Evolutionary conservation across 805 yeast genomes (phyloP), one percentile per base, ranked within the genome.

Genomic region (Tetrapisispora fleetii): DNA sequence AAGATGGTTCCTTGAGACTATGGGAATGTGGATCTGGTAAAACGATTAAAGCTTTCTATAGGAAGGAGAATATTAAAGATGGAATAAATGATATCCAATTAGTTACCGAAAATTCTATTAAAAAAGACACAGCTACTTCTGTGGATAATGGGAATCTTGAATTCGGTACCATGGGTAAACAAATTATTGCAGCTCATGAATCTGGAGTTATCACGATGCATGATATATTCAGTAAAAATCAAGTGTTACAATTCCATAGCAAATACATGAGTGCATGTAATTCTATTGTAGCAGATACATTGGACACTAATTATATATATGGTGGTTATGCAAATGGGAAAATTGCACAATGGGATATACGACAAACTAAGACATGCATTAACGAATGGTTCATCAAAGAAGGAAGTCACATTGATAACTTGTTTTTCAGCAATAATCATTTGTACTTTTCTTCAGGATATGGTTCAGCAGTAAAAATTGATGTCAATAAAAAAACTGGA

Each of bases 11-110:
- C 0, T 68, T 82, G 1, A 70, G 67, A 40, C 58, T 86, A 36
- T 85, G 89, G 90, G 91, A 84, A 55, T 77, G 87, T 60, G 81
- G 85, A 0, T 57, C 74, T 1, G 87, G 82, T 1, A 47, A 57
- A 18, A 56, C 64, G 9, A 58, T 83, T 4, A 65, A 72, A 55
- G 63, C 68, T 36, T 70, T 78, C 46, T 52, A 56, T 8, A 67
- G 77, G 37, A 59, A 56, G 10, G 67, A 63, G 35, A 63, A 67
- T 18, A 41, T 63, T 2, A 48, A 50, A 3, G 78, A 74, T 54
- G 70, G 69, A 0, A 60, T 72, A 1, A 65, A 68, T 10, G 52
- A 58, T 2, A 45, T 72, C 10, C 11, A 28, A 1, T 27, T 50
- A 27, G 22, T 51, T 2, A 28, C 28, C 16, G 19, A 30, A 4